Percentiles rank a stretch among this genome's conserved stretches.
Evolutionary conservation across 2,329 filamentous ascomycete genomes (phyloP).

Genomic region (Teratosphaeria viscida): DNA sequence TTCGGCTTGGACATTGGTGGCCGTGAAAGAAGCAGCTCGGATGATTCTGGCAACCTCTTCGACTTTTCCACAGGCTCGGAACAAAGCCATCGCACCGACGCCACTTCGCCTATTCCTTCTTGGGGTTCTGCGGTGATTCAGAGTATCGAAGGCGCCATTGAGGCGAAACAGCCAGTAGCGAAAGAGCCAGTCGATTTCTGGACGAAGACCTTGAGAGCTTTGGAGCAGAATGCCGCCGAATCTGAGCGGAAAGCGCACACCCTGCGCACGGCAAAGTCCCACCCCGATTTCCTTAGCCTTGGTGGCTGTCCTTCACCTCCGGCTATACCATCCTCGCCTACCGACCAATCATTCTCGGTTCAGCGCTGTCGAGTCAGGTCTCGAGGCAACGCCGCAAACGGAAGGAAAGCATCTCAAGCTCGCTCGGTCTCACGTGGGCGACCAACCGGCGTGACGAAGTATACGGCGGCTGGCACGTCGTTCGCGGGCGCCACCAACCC

Average conservation of each 20-base stretch:
- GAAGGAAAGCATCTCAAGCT: constrained; percentile 16
- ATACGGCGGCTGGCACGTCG: constrained; percentile 7
- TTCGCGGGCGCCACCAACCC: constrained; percentile 6
- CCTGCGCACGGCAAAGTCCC: constrained; percentile 20
- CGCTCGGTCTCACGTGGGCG: constrained; percentile 24
- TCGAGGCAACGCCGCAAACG: constrained; percentile 20
- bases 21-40: constrained; percentile 39
- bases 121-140: constrained; percentile 23
- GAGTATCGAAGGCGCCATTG: constrained; percentile 7
- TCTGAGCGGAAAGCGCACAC: constrained; percentile 34
- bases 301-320: constrained; percentile 26
- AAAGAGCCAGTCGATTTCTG: constrained; percentile 40
- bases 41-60: constrained; percentile 39
- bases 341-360: constrained; percentile 19
- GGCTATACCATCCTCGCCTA: constrained; percentile 18
- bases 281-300: constrained; percentile 27
- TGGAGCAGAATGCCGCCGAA: constrained; percentile 40
- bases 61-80: constrained; percentile 40
- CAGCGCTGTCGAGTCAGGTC: constrained; percentile 14
- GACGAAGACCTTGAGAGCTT: constrained; percentile 42
- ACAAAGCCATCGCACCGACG: constrained; percentile 36
- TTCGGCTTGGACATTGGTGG: constrained; percentile 38
- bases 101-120: constrained; percentile 40
- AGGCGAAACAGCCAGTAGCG: constrained; percentile 25
- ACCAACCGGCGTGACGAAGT: constrained; percentile 21